Base-by-base conservation (phyloP, 495 filamentous ascomycete species). In the Glutinoglossum americanum region DNA sequence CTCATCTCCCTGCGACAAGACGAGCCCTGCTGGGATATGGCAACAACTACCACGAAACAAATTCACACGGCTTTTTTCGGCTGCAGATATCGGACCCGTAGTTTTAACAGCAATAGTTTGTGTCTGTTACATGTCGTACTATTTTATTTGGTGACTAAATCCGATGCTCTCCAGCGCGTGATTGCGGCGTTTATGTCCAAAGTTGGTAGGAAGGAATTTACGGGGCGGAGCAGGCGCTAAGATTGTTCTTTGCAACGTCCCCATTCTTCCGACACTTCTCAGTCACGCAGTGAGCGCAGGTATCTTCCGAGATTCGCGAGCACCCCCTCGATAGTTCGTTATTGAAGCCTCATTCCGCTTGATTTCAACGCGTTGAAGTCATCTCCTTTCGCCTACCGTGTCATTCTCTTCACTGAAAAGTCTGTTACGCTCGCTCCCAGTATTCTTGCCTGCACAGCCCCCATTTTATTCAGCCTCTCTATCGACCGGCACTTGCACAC, bases 241-340 rank as follows among this genome's bases (percentile, higher is more conserved):
- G 17, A 45, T 21, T 23, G 41, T 21, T 45, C 49, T 53, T n/a
- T 53, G 49, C 23, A 53, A 53, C 49, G 49, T 53, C 49, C 49
- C 23, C 28, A 8, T 41, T 53, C 41, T 45, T 23, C 41, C 41
- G 41, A 45, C n/a, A 28, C 49, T 13, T 30, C 7, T n/a, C 23
- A 15, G 49, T 53, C 49, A 53, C 49, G 49, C 47, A 51, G 21
- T 13, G 37, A 7, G 13, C 3, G 8, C 23, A 53, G 49, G 49
- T 27, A 53, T 53, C 49, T 53, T 30, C 49, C 49, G 49, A 53
- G 49, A 53, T 28, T 30, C 49, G 49, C 49, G 49, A 53, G 25
- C 47, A 51, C 49, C 23, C 49, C 49, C 26, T 21, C 23, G 21
- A 25, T 25, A 13, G 19, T 30, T 30, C 49, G n/a, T 30, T 30